Base-by-base conservation (phyloP, 106 monocot species). In the Allium cepa region DNA sequence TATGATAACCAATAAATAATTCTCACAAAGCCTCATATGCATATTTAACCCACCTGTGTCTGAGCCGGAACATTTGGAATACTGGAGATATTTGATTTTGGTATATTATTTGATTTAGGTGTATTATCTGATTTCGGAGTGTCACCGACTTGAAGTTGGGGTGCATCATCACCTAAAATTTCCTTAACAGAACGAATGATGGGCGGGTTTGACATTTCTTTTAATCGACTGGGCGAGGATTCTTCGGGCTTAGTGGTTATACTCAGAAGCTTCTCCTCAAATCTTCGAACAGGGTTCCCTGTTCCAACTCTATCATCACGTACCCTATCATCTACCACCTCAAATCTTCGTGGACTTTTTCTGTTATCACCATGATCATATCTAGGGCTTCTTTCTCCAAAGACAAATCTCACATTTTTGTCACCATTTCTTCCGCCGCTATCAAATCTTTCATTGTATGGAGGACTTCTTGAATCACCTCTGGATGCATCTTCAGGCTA, bases 101-200 rank as follows among this genome's bases (percentile, higher is more conserved):
- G 73, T 63, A 73, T 63, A 73, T 50, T 68, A 65, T 85, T 71
- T 45, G 58, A 60, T 64, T 27, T 47, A 50, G 51, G 77, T 22
- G 64, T 56, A 64, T 74, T 79, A 76, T 87, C 75, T 61, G 74
- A 49, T 55, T 84, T 84, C 57, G 82, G 74, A 57, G 73, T 77
- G n/a, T 86, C 90, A 47, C 80, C 76, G 36, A 99, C 75, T 16
- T 66, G 69, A 73, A 92, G 82, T 66, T 75, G 71, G 36, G 97
- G 97, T 46, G 51, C 66, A 73, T 84, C 79, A 64, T 82, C 80
- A 36, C 92, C 92, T 66, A 92, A 75, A 64, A 92, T 87, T 71
- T 92, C 97, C 69, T 83, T 86, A 18, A 92, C 82, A 27, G 92
- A 90, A 18, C 92, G 97, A 60, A 91, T 74, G 60, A 87, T 69